phyloP scores from a whole-genome alignment of 768 basidiomycete genomes.

The Collybia sordida region DNA sequence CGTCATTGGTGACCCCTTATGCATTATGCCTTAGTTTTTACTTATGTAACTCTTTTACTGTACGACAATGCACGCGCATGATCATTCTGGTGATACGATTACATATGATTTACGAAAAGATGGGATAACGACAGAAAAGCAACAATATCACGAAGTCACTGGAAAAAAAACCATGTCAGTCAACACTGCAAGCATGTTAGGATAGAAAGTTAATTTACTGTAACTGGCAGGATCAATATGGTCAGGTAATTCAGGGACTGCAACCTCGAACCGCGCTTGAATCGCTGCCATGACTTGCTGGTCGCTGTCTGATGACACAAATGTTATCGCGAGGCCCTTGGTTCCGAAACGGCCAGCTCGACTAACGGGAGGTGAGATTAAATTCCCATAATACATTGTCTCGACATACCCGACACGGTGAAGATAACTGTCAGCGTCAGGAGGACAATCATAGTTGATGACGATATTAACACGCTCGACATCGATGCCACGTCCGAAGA shows the following conservation, averaged over 20 bases:
- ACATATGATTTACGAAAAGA: not conserved
- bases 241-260: constrained; percentile 92
- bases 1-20: too few relatives aligned
- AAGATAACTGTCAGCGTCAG: constrained; percentile 97
- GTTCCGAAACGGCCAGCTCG: constrained; percentile 99
- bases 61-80: too few relatives aligned
- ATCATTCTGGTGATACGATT: constrained; percentile 1
- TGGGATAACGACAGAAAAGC: not conserved
- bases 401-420: constrained; percentile 88
- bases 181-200: not conserved
- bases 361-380: constrained; percentile 33
- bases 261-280: constrained; percentile 96
- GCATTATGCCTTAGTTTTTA: too few relatives aligned
- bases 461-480: constrained; percentile 99
- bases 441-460: constrained; percentile 97
- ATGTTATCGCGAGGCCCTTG: constrained; percentile 98
- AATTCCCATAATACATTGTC: not conserved
- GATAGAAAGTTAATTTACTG: constrained; percentile 57
- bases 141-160: constrained; percentile 23
- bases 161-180: constrained; percentile 5
- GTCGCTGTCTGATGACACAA: constrained; percentile 90
- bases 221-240: constrained; percentile 94
- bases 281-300: constrained; percentile 93
- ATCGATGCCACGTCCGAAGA: constrained; percentile 99
- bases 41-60: too few relatives aligned